Percentiles rank a stretch among this genome's conserved stretches.
Evolutionary conservation across 208 protist genomes (phyloP).

Genomic region (Leishmania major): DNA sequence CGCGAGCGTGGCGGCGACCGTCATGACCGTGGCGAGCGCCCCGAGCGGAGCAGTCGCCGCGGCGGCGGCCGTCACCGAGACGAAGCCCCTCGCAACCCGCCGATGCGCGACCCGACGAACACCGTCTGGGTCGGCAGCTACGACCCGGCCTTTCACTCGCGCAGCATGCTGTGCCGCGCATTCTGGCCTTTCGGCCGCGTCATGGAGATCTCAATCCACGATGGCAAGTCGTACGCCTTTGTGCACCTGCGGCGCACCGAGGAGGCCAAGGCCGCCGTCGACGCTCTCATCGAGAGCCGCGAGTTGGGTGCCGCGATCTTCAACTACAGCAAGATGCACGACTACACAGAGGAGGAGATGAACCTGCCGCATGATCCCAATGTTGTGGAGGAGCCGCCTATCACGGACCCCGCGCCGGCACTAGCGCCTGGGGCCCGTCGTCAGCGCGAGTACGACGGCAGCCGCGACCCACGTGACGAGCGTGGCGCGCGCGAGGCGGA

Average conservation of each 20-base stretch:
- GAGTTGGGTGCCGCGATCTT: slow-evolving; percentile 61
- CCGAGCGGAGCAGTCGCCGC: slow-evolving; percentile 7
- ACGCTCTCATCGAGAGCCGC: slow-evolving; percentile 58
- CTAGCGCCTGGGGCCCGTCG: slow-evolving; percentile 21
- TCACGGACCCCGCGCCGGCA: slow-evolving; percentile 21
- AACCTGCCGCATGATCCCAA: slow-evolving; percentile 49
- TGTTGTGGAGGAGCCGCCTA: slow-evolving; percentile 22
- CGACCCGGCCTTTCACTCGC: slow-evolving; percentile 52
- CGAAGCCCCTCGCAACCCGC: slow-evolving; percentile 26
- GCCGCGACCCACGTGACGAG: slow-evolving; percentile 20
- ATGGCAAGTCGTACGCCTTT: slow-evolving; percentile 82
- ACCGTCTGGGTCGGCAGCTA: slow-evolving; percentile 90
- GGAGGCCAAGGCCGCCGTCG: slow-evolving; percentile 76
- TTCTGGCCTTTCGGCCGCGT: slow-evolving; percentile 83
- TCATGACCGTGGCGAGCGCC: slow-evolving; percentile 21
- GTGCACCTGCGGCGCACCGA: slow-evolving; percentile 83
- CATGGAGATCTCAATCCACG: slow-evolving; percentile 73
- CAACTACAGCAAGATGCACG: slow-evolving; percentile 90
- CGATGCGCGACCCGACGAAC: slow-evolving; percentile 79
- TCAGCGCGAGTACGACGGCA: slow-evolving; percentile 14
- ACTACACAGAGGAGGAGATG: slow-evolving; percentile 80
- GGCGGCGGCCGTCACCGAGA: slow-evolving; percentile 17
- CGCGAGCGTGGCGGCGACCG: slow-evolving; percentile 20
- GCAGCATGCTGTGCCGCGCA: slow-evolving; percentile 49
- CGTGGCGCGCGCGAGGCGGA: slow-evolving; percentile 18